A percentile compares a stretch with the other conserved stretches of the same genome.
Evolutionary conservation across 2,329 filamentous ascomycete genomes (phyloP).

Genomic region (Pseudogymnoascus sp.): DNA sequence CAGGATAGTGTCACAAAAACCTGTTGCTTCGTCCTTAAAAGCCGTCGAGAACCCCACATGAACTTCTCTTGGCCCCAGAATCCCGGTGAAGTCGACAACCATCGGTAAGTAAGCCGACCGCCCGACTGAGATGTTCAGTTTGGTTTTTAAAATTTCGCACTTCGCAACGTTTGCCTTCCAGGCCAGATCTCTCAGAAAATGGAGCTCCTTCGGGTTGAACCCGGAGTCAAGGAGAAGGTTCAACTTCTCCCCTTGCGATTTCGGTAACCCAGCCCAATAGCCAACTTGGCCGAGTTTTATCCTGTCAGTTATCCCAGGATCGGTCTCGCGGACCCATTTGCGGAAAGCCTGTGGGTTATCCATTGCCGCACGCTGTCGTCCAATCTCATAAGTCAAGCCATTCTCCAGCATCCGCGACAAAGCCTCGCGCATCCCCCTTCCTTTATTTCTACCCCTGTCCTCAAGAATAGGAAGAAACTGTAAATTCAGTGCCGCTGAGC

Average conservation of each 20-base stretch:
- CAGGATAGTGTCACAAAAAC: constrained; percentile 46
- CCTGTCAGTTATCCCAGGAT: constrained; percentile 34
- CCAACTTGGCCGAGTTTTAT: constrained; percentile 21
- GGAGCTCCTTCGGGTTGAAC: constrained; percentile 45
- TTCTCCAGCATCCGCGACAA: constrained; percentile 44
- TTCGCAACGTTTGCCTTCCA: constrained; percentile 16
- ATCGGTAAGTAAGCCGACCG: constrained; percentile 58
- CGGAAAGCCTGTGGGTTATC: constrained; percentile 42
- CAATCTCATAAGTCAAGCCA: constrained; percentile 45
- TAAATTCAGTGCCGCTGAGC: constrained; percentile 51
- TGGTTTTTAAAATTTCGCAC: constrained; percentile 36
- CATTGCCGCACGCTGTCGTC: constrained; percentile 44
- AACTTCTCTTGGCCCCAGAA: constrained; percentile 57
- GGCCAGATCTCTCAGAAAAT: constrained; percentile 42
- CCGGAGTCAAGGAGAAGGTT: constrained; percentile 51
- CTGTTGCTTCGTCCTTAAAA: constrained; percentile 48
- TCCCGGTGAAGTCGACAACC: constrained; percentile 57
- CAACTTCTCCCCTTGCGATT: constrained; percentile 40
- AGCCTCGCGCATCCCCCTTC: constrained; percentile 35
- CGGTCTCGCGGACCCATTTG: constrained; percentile 44
- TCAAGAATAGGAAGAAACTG: constrained; percentile 64
- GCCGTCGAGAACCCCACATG: constrained; percentile 58
- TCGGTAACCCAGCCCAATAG: constrained; percentile 20
- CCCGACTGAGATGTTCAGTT: constrained; percentile 53
- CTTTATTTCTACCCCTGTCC: constrained; percentile 44